phyloP scores from a whole-genome alignment of 805 yeast genomes.

The Candida ortonii region DNA sequence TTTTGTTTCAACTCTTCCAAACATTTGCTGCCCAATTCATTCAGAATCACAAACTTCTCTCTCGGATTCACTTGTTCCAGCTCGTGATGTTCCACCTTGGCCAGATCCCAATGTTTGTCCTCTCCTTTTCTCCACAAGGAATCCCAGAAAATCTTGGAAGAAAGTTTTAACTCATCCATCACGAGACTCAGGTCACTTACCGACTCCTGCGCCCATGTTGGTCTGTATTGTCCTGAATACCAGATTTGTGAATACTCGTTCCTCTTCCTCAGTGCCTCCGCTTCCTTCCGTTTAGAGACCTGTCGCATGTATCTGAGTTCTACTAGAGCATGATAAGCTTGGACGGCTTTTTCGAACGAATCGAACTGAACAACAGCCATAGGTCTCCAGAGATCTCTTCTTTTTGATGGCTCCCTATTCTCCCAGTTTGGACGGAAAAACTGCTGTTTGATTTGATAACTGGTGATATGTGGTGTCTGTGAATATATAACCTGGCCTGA shows the following conservation, averaged over 20 bases:
- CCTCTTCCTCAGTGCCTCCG: slow-evolving; percentile 66
- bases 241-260: slow-evolving; percentile 78
- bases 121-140: slow-evolving; percentile 85
- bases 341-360: slow-evolving; percentile 59
- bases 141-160: slow-evolving; percentile 72
- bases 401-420: slow-evolving; percentile 71
- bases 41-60: slow-evolving; percentile 64
- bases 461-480: slow-evolving; percentile 66
- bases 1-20: slow-evolving; percentile 19
- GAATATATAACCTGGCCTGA: slow-evolving; percentile 88
- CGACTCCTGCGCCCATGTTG: slow-evolving; percentile 87
- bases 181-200: slow-evolving; percentile 77
- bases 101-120: slow-evolving; percentile 63
- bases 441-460: slow-evolving; percentile 61
- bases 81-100: slow-evolving; percentile 57
- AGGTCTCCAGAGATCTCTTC: slow-evolving; percentile 88
- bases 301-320: slow-evolving; percentile 75
- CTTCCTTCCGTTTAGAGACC: slow-evolving; percentile 52
- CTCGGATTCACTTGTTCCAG: slow-evolving; percentile 57
- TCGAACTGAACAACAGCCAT: slow-evolving; percentile 78
- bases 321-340: slow-evolving; percentile 71
- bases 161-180: slow-evolving; percentile 56
- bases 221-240: slow-evolving; percentile 86
- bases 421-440: slow-evolving; percentile 87
- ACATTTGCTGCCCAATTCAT: slow-evolving; percentile 47